These are phyloP conservation scores for Salix dunnii DNA, from an alignment of 345 rosid genomes.

Conservation along the genomic window DNA sequence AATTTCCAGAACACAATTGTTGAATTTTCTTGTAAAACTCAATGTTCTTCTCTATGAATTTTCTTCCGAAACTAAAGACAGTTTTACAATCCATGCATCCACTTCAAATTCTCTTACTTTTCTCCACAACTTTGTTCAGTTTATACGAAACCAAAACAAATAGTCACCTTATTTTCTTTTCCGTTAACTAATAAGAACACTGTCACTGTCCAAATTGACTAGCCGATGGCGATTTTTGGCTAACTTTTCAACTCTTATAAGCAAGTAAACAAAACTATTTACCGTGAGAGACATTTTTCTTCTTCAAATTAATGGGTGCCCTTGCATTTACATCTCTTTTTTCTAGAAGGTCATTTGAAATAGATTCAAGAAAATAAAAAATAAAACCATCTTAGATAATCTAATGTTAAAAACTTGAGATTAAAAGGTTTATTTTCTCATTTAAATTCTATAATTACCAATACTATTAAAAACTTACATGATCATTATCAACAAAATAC, in stretches of 20 bases:
- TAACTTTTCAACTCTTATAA: background rate
- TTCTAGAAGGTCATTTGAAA: background rate
- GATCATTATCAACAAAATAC: too few relatives aligned
- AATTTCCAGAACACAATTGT: background rate
- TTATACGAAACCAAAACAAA: background rate
- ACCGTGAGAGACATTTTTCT: background rate
- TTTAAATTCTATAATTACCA: too few relatives aligned
- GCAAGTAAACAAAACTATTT: background rate
- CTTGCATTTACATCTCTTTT: background rate
- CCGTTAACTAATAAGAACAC: background rate
- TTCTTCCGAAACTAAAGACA: background rate
- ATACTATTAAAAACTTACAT: too few relatives aligned
- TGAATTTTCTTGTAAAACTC: background rate
- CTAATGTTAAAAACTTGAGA: too few relatives aligned
- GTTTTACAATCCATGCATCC: background rate
- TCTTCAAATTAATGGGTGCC: background rate
- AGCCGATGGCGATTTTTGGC: background rate
- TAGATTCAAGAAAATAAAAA: background rate
- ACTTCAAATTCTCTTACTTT: background rate
- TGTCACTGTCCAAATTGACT: background rate
- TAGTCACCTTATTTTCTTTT: background rate
- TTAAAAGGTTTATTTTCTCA: too few relatives aligned
- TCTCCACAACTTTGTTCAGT: background rate
- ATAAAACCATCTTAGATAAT: fast-evolving
- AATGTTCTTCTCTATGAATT: background rate